Base-by-base conservation (phyloP, 2,329 filamentous ascomycete species). In the Balansia obtecta region DNA sequence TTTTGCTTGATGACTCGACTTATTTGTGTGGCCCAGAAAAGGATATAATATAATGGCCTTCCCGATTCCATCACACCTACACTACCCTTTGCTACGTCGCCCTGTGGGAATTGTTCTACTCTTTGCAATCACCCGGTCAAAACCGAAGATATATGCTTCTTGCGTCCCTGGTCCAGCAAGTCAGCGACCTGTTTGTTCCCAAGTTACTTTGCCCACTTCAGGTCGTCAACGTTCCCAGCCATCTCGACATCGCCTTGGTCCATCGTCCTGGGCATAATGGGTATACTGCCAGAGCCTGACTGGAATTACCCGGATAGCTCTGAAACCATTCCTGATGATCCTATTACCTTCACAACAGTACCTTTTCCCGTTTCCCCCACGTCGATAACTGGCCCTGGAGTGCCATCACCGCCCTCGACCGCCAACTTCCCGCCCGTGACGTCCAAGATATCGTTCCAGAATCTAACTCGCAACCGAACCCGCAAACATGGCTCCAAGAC, bases 281-380 rank as follows among this genome's bases (percentile, higher is more conserved):
- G 22, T 10, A n/a, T 43, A 20, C 37, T 30, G 16, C 22, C 41
- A 9, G 48, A 33, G 6, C 40, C 41, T 18, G 41, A 45, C 33
- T 50, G 51, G 51, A 33, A 38, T 37, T 50, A 48, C 33, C 34
- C 45, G 12, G 48, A 34, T 38, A 33, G n/a, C 33, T 44, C 39
- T 3, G n/a, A 33, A 11, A 18, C 41, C 20, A 42, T 16, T 4
- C 22, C 38, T 11, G 16, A 12, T 1, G 38, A 53, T 33, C 11
- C 40, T 15, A 15, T 50, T 5, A 41, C 48, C 9, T 30, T 50
- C 27, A 50, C 45, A 33, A 47, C 45, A 11, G 34, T 48, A 4
- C 30, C 42, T n/a, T 41, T 51, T 4, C 52, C 51, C 6, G 32
- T 44, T 3, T 51, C 52, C 13, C 42, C 49, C 4, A 49, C n/a